Evolutionary conservation across 805 yeast species (phyloP), one percentile per base, ranked within the genome.

Genomic region (Cyberlindnera lachancei): DNA sequence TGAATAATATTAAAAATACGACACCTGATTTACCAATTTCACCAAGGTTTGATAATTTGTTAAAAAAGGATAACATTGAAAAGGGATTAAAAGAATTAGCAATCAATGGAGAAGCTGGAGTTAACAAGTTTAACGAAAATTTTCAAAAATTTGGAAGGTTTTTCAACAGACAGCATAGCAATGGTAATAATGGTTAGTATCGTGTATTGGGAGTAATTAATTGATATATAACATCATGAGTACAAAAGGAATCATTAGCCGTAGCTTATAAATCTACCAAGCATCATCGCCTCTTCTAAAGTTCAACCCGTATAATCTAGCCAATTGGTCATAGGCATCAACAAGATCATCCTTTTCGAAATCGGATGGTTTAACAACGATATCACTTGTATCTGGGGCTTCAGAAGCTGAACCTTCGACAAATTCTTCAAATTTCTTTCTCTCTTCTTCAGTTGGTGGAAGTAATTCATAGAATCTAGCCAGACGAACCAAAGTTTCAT

Each of bases 391-490:
- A 3, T 44, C 37, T 56, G 63, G 32, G 64, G 63, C 53, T 18
- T 62, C 61, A 11, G 66, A 55, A 37, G 74, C 69, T n/a, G n/a
- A n/a, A 14, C 73, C 78, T 20, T 65, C 72, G 35, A 74, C 48
- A 30, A 67, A 67, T 18, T 72, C 73, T 30, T 67, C 68, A 44
- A 73, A 55, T 37, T 62, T 60, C 22, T 68, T 68, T 30, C 70
- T 66, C 44, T 77, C 79, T 39, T 69, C 70, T 24, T 62, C 60
- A 19, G 70, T 67, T 19, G 82, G 75, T n/a, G 86, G 79, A 25
- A 85, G 57, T 34, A 85, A 57, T 49, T 85, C 95, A 61, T 84
- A 87, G 52, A 79, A 86, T 41, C 73, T 68, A 25, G 82, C 71
- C 44, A 85, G 61, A 28, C 64, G 63, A 16, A 79, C 61, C 25